These are phyloP conservation scores for Lycium ferocissimum DNA, from an alignment of 257 asterid genomes.

Conservation along the genomic window DNA sequence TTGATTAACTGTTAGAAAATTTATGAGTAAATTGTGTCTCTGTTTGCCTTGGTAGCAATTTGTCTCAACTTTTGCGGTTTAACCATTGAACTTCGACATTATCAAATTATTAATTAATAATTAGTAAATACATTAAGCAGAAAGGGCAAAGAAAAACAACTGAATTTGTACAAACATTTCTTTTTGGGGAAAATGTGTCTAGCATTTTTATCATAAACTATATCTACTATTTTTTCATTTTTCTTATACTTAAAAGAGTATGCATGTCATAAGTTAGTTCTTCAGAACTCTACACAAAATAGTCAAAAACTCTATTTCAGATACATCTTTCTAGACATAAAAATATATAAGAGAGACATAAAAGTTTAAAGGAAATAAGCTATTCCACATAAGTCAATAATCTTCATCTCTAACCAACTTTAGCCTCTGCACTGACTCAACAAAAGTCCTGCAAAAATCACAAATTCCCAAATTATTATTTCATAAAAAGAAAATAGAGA, in stretches of 20 bases:
- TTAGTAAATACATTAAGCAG: no score
- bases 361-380: neutral
- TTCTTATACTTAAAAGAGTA: neutral
- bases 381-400: neutral
- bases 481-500: neutral
- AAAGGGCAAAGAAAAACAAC: neutral
- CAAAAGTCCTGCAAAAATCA: conserved; percentile 54
- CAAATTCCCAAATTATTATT: neutral
- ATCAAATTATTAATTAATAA: no score
- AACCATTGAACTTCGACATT: no score
- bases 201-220: neutral
- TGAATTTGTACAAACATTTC: no score
- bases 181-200: neutral
- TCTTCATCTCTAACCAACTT: conserved; percentile 52
- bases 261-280: neutral
- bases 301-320: neutral
- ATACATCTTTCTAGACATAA: conserved; percentile 15
- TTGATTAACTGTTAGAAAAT: no score
- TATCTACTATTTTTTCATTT: neutral
- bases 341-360: neutral
- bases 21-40: neutral
- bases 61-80: neutral
- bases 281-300: neutral
- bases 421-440: conserved; percentile 54
- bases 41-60: neutral